Base-by-base conservation (phyloP, 352 stramenopile genomes). In the Globisporangium spinosum region DNA sequence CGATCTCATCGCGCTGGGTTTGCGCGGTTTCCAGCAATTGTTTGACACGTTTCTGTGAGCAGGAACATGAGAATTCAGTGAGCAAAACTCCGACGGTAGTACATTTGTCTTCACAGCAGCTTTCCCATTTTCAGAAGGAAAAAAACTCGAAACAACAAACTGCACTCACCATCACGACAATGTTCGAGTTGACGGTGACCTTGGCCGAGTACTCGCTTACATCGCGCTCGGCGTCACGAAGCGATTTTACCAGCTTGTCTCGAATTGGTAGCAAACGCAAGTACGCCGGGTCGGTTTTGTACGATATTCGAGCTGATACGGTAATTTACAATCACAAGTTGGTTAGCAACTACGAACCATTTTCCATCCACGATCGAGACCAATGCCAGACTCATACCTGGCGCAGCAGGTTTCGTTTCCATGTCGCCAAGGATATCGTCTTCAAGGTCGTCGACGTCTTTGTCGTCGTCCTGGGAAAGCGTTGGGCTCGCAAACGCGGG, bases 371-470 rank as follows among this genome's bases (percentile, higher is more conserved):
- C 20, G 1, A 58, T 22, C 3, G 4, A 8, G 13, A 51, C 5
- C 10, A 43, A 32, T 56, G 3, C 58, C 2, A 62, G 5, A 17
- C 45, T 62, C 59, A 62, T 65, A 58, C 72, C 69, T 34, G 73
- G 69, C 25, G 68, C 40, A 3, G 73, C 64, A 9, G 73, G 72
- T 63, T 91, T 91, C 15, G 83, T 84, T 22, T 92, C 85, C 83
- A 94, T 78, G 32, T 76, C 85, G 17, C 79, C 79, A 23, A 94
- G 78, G 17, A 94, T 81, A 25, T 94, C 85, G 55, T 94, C 76
- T 62, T 94, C 85, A 23, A 94, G 73, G 62, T 91, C 78, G 57
- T 94, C 85, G 27, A 92, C 83, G 8, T 91, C 83, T 43, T 91
- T 89, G 62, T 91, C 83, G 23, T 90, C 82, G 49, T 89, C 78